phyloP scores from a whole-genome alignment of 805 yeast species.

The Kodamaea fukazawae region DNA sequence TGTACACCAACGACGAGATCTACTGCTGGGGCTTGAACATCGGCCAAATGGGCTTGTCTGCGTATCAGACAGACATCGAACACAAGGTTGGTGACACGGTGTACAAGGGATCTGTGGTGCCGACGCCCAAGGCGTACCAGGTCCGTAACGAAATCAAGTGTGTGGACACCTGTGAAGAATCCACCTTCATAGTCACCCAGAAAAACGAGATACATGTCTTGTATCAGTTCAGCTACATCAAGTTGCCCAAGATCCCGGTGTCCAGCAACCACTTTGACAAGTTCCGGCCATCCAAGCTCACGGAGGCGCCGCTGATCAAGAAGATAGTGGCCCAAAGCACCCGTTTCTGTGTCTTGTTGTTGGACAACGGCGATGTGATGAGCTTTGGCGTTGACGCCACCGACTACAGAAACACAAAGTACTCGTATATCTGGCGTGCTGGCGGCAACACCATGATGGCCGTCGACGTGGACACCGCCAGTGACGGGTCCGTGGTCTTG shows the following conservation, averaged over 20 bases:
- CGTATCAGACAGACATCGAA: slow-evolving; percentile 19
- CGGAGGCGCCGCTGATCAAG: slow-evolving; percentile 36
- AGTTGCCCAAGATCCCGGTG: slow-evolving; percentile 41
- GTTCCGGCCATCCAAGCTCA: slow-evolving; percentile 52
- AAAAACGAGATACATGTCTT: slow-evolving; percentile 63
- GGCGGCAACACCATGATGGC: slow-evolving; percentile 54
- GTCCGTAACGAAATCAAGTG: slow-evolving; percentile 50
- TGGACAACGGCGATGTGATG: slow-evolving; percentile 60
- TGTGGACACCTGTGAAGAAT: slow-evolving; percentile 63
- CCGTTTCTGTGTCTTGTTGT: slow-evolving; percentile 46
- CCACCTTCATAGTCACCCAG: slow-evolving; percentile 62
- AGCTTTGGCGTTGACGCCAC: slow-evolving; percentile 28
- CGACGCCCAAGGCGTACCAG: slow-evolving; percentile 37
- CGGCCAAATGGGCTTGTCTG: slow-evolving; percentile 72
- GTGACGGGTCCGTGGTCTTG: slow-evolving; percentile 66
- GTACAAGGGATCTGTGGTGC: slow-evolving; percentile 38
- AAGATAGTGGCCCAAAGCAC: slow-evolving; percentile 37
- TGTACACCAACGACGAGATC: slow-evolving; percentile 47
- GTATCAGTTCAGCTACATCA: slow-evolving; percentile 54
- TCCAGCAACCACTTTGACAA: slow-evolving; percentile 43
- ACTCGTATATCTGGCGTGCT: slow-evolving; percentile 60
- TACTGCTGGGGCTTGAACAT: slow-evolving; percentile 75
- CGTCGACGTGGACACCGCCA: slow-evolving; percentile 63
- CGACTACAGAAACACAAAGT: slow-evolving; percentile 41
- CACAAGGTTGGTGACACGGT: slow-evolving; percentile 26